A percentile compares a stretch with the other conserved stretches of the same genome.
Conservation (phyloP, 306 rosid genomes). For the Vigna hirtella region DNA sequence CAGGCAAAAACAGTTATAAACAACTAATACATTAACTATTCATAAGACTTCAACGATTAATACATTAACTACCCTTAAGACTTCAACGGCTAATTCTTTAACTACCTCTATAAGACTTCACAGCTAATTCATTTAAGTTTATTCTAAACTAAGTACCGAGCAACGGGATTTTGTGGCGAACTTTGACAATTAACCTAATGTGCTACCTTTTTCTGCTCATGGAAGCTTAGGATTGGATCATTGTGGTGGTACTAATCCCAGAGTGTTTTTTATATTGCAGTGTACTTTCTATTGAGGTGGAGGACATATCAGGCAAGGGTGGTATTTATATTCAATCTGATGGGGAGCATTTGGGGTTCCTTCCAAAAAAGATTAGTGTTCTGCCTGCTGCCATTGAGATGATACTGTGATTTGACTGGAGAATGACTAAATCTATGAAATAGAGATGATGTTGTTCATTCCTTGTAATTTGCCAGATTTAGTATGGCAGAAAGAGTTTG, state of each 20-base stretch:
- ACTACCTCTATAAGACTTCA: too few species aligned
- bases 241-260: conserved; percentile 39
- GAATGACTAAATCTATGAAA: conserved; percentile 13
- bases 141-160: background rate
- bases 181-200: conserved; percentile 12
- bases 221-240: conserved; percentile 26
- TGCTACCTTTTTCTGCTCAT: background rate
- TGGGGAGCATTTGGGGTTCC: conserved; percentile 91
- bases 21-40: too few species aligned
- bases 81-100: too few species aligned
- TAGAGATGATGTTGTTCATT: conserved; percentile 13
- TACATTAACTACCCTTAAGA: too few species aligned
- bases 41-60: too few species aligned
- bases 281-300: conserved; percentile 74
- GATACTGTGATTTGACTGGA: conserved; percentile 64
- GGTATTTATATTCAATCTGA: conserved; percentile 83
- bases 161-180: conserved; percentile 4
- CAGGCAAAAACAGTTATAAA: too few species aligned
- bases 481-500: conserved; percentile 23
- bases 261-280: conserved; percentile 50
- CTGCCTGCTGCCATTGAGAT: conserved; percentile 84
- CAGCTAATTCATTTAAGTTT: too few species aligned
- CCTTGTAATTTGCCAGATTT: conserved; percentile 35
- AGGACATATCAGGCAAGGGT: conserved; percentile 69
- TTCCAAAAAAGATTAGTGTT: conserved; percentile 75